Conservation (phyloP, 2,329 filamentous ascomycete species). For the Huntiella bhutanensis region DNA sequence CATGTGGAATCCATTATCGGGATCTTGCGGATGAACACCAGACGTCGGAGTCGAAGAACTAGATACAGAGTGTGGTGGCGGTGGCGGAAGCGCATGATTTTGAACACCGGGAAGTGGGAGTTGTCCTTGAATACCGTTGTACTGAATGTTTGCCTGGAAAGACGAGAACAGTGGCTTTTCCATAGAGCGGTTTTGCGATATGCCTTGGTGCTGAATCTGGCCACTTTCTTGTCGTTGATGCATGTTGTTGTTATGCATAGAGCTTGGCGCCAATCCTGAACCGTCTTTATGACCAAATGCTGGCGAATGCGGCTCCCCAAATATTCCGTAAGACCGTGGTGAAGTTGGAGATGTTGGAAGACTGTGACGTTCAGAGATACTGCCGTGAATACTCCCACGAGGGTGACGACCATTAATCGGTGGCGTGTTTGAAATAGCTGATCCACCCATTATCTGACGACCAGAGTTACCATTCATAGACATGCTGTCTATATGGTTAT, state of each 20-base stretch:
- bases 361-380: background rate
- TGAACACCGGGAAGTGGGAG: background rate
- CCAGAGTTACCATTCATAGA: too few relatives aligned
- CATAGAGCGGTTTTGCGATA: too few relatives aligned
- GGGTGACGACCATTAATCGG: too few relatives aligned
- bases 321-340: background rate
- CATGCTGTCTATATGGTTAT: too few relatives aligned
- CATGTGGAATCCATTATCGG: background rate
- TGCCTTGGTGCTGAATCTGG: too few relatives aligned
- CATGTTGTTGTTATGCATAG: too few relatives aligned
- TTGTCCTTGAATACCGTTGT: background rate
- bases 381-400: too few relatives aligned
- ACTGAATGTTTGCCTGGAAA: conserved; percentile 6
- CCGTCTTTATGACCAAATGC: background rate
- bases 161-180: conserved; percentile 5
- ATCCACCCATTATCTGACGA: background rate
- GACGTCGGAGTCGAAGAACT: too few relatives aligned
- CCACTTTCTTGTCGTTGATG: too few relatives aligned
- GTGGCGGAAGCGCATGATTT: background rate
- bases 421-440: background rate
- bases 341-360: conserved; percentile 4
- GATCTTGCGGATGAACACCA: too few relatives aligned
- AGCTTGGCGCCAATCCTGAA: too few relatives aligned
- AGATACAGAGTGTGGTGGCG: too few relatives aligned
- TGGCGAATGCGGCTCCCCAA: conserved; percentile 5